Conservation (phyloP, 2,329 filamentous ascomycete genomes). For the Penicillium sp. region DNA sequence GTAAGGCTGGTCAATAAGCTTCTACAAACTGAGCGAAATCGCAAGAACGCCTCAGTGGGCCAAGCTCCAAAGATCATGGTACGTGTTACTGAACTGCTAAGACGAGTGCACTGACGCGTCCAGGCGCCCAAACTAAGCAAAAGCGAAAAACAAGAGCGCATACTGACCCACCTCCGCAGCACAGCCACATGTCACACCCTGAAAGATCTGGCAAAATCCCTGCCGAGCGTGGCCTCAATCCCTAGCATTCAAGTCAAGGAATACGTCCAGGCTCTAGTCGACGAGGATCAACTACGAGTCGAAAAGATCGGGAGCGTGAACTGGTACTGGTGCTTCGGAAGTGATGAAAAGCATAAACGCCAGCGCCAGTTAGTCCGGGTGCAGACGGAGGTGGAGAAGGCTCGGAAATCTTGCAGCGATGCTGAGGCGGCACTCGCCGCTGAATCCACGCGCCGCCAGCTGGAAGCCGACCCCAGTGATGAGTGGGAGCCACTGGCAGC, state of each 20-base stretch:
- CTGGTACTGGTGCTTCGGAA: slow-evolving; percentile 69
- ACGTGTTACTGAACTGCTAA: background rate
- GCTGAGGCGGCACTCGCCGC: slow-evolving; percentile 37
- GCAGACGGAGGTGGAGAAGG: slow-evolving; percentile 30
- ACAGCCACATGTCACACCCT: slow-evolving; percentile 62
- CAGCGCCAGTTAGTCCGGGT: slow-evolving; percentile 34
- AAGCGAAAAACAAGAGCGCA: slow-evolving; percentile 56
- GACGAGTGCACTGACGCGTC: slow-evolving; percentile 19
- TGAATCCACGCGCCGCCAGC: slow-evolving; percentile 33
- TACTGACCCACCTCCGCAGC: slow-evolving; percentile 59
- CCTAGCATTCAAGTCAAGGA: slow-evolving; percentile 67
- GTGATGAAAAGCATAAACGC: slow-evolving; percentile 53
- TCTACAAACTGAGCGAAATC: background rate
- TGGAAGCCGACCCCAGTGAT: slow-evolving; percentile 22
- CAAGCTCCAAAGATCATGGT: background rate
- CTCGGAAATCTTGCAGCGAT: slow-evolving; percentile 29
- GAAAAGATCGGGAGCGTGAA: slow-evolving; percentile 71
- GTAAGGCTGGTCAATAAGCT: background rate
- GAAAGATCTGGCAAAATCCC: slow-evolving; percentile 65
- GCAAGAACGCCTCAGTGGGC: background rate
- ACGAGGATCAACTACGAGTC: slow-evolving; percentile 61
- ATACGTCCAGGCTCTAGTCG: slow-evolving; percentile 60
- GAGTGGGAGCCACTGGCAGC: slow-evolving; percentile 23
- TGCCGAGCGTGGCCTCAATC: slow-evolving; percentile 62
- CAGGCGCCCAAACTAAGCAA: slow-evolving; percentile 56